Base-by-base conservation (phyloP, 192 early-diverging fungal species). In the Rhizophagus clarus region DNA sequence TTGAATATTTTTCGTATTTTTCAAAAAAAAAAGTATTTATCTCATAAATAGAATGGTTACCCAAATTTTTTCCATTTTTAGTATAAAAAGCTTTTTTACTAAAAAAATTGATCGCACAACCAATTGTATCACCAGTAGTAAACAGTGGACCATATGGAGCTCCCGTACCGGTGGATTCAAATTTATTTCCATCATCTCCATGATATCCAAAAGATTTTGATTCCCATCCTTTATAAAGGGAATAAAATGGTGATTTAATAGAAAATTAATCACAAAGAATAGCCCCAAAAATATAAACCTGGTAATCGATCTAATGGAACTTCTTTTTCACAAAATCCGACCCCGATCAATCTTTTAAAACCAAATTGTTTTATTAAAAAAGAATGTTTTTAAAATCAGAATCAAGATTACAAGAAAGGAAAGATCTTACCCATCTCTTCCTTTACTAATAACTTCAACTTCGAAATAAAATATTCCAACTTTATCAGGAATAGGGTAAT, bases 401-500 rank as follows among this genome's bases (percentile, higher is more conserved):
- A 12, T 45, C 1, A 45, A 45, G 3, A 10, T 45, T n/a, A 12
- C 10, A 40, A 68, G 15, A 32, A 29, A n/a, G 60, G 28, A 14
- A 42, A 64, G 9, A 34, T 10, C 66, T 84, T 82, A 96, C 56
- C 98, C 98, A 82, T 94, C 89, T 40, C 89, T 81, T 28, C 97
- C 98, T 83, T 97, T 96, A 82, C 88, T 91, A 31, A 94, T 87
- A 76, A 99, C 87, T 10, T 85, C 66, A 6, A 96, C 88, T 82
- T 99, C 98, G 80, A 87, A 99, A 83, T 99, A 99, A 79, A 92
- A 99, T 9, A 98, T 84, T 12, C 96, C 96, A 78, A 91, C 90
- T 68, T 95, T 91, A 12, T 90, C 82, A 31, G 95, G 95, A 24
- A 98, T 96, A 24, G 94, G 88, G 37, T 84, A 79, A 85, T 98